A percentile compares a stretch with the other conserved stretches of the same genome.
phyloP scores from a whole-genome alignment of 2,329 filamentous ascomycete species.

The Thelonectria rubi region DNA sequence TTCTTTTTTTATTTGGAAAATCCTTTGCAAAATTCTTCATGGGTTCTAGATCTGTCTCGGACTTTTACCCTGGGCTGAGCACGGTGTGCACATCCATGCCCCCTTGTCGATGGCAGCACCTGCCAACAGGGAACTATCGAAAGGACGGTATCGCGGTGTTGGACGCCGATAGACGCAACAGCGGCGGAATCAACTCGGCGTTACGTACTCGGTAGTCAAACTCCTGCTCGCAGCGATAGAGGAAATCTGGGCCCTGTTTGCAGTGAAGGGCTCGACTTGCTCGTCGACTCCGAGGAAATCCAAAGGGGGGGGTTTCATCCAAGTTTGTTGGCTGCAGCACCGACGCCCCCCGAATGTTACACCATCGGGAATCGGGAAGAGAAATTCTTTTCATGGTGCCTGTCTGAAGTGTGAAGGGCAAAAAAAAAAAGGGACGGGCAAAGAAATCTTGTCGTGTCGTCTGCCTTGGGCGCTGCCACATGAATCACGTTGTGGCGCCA shows the following conservation, averaged over 20 bases:
- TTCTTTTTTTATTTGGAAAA: neutral
- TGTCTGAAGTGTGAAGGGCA: too few relatives aligned
- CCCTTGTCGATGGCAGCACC: neutral
- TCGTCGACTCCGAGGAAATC: constrained; percentile 24
- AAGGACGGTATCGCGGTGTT: too few relatives aligned
- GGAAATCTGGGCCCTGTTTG: constrained; percentile 8
- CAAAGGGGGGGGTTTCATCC: neutral
- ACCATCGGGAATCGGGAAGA: neutral
- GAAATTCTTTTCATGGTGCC: neutral
- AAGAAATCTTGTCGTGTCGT: neutral
- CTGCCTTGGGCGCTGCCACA: neutral
- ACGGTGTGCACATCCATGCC: neutral
- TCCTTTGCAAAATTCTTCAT: neutral
- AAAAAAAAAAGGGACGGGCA: too few relatives aligned
- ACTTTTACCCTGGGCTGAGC: neutral
- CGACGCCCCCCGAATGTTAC: neutral
- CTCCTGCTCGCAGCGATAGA: too few relatives aligned
- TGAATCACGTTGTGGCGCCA: neutral
- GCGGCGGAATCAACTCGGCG: constrained; percentile 13
- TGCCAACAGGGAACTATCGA: neutral
- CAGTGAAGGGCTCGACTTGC: neutral
- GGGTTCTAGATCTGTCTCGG: neutral
- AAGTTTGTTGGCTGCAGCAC: neutral
- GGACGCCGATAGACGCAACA: neutral
- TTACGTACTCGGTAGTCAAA: constrained; percentile 5